A percentile compares a stretch with the other conserved stretches of the same genome.
Conservation (phyloP, 2,329 filamentous ascomycete species). For the Penicillium fuscoglaucum region DNA sequence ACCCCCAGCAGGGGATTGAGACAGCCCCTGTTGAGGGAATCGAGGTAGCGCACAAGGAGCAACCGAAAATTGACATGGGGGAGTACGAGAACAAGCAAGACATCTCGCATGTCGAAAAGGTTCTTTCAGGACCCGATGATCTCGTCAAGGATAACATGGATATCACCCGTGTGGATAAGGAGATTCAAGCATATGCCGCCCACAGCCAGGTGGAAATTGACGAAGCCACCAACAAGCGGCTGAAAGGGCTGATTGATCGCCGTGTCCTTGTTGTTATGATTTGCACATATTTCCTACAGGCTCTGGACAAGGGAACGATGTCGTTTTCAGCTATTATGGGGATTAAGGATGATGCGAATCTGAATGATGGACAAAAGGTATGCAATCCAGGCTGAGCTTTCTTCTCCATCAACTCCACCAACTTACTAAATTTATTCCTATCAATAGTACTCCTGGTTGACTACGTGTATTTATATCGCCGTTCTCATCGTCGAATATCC, state of each 20-base stretch:
- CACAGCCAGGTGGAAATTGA: constrained; percentile 58
- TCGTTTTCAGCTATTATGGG: constrained; percentile 47
- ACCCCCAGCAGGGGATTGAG: constrained; percentile 17
- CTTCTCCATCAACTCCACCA: not conserved
- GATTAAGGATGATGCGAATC: constrained; percentile 48
- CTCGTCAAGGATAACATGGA: constrained; percentile 56
- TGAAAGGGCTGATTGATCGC: constrained; percentile 66
- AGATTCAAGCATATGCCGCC: constrained; percentile 68
- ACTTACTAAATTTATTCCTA: not conserved
- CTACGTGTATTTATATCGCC: constrained; percentile 72
- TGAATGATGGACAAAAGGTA: constrained; percentile 41
- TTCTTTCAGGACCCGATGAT: constrained; percentile 47
- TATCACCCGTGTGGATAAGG: constrained; percentile 64
- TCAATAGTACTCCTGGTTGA: constrained; percentile 66
- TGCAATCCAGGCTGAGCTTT: constrained; percentile 1
- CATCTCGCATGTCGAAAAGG: constrained; percentile 51
- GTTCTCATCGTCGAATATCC: constrained; percentile 72
- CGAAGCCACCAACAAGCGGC: constrained; percentile 59
- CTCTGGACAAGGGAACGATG: constrained; percentile 44
- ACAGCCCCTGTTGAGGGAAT: not conserved
- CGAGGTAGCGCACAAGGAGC: not conserved
- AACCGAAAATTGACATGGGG: constrained; percentile 13
- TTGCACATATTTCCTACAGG: constrained; percentile 69
- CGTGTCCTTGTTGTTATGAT: constrained; percentile 71
- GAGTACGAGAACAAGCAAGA: constrained; percentile 29